Evolutionary conservation across 345 rosid species (phyloP).

Genomic region (Eucalyptus cladocalyx): DNA sequence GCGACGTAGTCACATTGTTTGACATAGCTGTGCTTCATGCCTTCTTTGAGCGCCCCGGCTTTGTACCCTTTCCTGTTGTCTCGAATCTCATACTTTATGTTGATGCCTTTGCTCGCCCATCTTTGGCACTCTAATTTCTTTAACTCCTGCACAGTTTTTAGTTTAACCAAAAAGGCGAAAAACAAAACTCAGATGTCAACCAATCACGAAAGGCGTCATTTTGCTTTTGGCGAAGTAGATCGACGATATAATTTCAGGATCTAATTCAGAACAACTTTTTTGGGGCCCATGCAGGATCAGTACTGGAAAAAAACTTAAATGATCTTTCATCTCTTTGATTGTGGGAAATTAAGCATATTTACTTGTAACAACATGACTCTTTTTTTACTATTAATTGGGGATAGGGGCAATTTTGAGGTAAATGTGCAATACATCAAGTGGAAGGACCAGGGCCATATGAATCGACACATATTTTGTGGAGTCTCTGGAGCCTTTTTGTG

Average conservation of each 20-base stretch:
- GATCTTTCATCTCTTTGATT: background rate
- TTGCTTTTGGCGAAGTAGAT: background rate
- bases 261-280: background rate
- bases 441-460: background rate
- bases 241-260: background rate
- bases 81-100: conserved; percentile 52
- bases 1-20: conserved; percentile 63
- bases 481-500: background rate
- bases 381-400: background rate
- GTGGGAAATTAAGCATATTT: background rate
- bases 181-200: background rate
- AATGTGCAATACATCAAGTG: background rate
- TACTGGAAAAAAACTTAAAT: background rate
- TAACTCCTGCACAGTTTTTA: conserved; percentile 19
- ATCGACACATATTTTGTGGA: background rate
- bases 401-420: background rate
- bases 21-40: conserved; percentile 73
- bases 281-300: background rate
- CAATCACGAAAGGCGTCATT: background rate
- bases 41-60: conserved; percentile 73
- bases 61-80: conserved; percentile 65
- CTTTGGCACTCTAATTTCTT: conserved; percentile 65
- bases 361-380: background rate
- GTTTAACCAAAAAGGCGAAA: background rate
- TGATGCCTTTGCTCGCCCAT: conserved; percentile 70